A percentile compares a stretch with the other conserved stretches of the same genome.
phyloP scores from a whole-genome alignment of 164 flowering plant genomes.

The Aristolochia fimbriata region DNA sequence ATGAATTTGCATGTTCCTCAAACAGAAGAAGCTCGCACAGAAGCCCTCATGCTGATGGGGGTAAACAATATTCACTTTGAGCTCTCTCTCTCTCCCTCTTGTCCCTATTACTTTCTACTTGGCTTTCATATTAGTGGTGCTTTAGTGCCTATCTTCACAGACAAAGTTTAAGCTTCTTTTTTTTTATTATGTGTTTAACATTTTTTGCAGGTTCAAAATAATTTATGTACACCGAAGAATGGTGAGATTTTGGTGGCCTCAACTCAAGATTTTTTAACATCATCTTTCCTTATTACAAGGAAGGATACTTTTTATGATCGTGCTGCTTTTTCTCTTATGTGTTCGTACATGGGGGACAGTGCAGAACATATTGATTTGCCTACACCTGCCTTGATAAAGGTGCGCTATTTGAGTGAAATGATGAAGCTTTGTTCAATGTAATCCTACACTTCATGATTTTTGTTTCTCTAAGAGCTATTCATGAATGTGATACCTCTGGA shows the following conservation, averaged over 20 bases:
- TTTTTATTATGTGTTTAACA: background rate
- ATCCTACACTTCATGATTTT: background rate
- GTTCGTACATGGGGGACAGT: slow-evolving; percentile 91
- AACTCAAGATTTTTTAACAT: slow-evolving; percentile 93
- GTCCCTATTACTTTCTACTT: background rate
- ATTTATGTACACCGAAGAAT: slow-evolving; percentile 96
- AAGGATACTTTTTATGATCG: slow-evolving; percentile 98
- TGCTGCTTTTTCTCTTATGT: slow-evolving; percentile 80
- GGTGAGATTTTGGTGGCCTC: slow-evolving; percentile 97
- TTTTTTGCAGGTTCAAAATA: slow-evolving; percentile 76
- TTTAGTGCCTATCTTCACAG: background rate
- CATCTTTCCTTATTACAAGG: slow-evolving; percentile 93
- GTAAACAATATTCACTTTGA: slow-evolving; percentile 22
- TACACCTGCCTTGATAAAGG: slow-evolving; percentile 84
- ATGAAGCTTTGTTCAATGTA: background rate
- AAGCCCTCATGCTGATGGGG: slow-evolving; percentile 93
- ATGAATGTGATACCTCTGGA: no score
- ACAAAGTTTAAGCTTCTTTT: background rate
- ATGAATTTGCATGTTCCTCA: slow-evolving; percentile 99
- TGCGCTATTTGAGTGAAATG: slow-evolving; percentile 6
- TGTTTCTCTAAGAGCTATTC: background rate
- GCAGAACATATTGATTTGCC: slow-evolving; percentile 88
- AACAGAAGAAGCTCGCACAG: slow-evolving; percentile 98
- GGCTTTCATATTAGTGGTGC: background rate
- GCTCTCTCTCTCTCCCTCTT: background rate